These are phyloP conservation scores for Pythium oligandrum DNA, from an alignment of 352 stramenopile species.

Conservation along the genomic window DNA sequence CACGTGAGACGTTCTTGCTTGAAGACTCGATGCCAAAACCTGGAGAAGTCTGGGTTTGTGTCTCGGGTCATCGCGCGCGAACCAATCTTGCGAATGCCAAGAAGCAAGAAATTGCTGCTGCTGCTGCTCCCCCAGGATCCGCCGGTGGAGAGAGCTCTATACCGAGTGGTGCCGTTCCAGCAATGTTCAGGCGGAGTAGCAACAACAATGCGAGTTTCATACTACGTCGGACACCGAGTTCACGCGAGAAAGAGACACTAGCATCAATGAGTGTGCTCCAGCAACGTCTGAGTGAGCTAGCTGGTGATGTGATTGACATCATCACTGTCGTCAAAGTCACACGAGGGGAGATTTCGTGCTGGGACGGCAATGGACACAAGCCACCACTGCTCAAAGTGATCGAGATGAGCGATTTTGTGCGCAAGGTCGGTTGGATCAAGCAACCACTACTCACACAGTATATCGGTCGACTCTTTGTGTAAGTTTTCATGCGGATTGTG, in stretches of 20 bases:
- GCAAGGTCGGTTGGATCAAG: constrained; percentile 63
- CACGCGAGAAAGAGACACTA: constrained; percentile 21
- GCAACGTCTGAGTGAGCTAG: constrained; percentile 38
- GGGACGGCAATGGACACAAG: constrained; percentile 49
- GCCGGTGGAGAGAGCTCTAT: background rate
- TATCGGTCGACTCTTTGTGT: constrained; percentile 64
- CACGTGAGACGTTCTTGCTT: constrained; percentile 51
- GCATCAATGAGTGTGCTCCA: constrained; percentile 32
- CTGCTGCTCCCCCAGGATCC: background rate
- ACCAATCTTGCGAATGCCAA: constrained; percentile 22
- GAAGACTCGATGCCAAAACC: constrained; percentile 77
- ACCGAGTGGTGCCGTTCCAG: background rate
- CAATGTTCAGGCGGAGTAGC: constrained; percentile 16
- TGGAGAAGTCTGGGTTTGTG: constrained; percentile 70
- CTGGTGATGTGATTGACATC: constrained; percentile 51
- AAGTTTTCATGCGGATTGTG: constrained; percentile 5
- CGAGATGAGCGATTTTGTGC: constrained; percentile 74
- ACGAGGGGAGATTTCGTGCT: constrained; percentile 69
- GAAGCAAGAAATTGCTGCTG: constrained; percentile 9
- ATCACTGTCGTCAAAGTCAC: constrained; percentile 75
- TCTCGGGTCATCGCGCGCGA: constrained; percentile 47
- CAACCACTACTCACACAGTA: constrained; percentile 69
- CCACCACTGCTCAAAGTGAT: constrained; percentile 46
- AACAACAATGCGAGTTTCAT: constrained; percentile 16
- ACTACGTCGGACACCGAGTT: background rate